phyloP scores from a whole-genome alignment of 2,329 filamentous ascomycete genomes.

The Colletotrichum orbiculare region DNA sequence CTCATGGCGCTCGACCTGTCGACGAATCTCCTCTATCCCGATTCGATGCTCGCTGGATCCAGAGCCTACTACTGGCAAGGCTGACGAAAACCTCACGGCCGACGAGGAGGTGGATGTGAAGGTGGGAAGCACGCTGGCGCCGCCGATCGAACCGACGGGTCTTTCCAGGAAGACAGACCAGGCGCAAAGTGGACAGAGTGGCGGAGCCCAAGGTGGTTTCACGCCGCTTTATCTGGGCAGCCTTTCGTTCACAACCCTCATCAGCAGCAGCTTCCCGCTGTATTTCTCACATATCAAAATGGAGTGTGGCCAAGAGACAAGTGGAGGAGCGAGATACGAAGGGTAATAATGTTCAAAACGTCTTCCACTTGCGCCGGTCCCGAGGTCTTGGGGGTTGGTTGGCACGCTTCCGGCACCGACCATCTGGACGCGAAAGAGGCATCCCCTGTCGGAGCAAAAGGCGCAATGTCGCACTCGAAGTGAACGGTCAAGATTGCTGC shows the following conservation, averaged over 20 bases:
- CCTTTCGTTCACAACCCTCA: slow-evolving; percentile 19
- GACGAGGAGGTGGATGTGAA: not conserved
- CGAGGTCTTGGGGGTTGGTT: not conserved
- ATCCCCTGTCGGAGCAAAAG: slow-evolving; percentile 16
- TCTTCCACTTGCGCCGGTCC: not conserved
- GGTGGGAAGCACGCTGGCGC: not conserved
- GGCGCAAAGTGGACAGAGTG: slow-evolving; percentile 15
- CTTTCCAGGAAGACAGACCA: slow-evolving; percentile 7
- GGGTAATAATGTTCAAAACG: not conserved
- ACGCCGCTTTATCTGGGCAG: slow-evolving; percentile 27
- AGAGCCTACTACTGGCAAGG: slow-evolving; percentile 3
- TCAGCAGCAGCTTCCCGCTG: not conserved
- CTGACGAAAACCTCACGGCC: not conserved
- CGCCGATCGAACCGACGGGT: slow-evolving; percentile 23
- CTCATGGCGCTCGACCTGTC: slow-evolving; percentile 9
- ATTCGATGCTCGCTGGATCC: not conserved
- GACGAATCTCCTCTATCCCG: slow-evolving; percentile 1
- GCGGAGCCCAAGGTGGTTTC: slow-evolving; percentile 18
- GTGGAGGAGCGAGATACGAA: slow-evolving; percentile 18
- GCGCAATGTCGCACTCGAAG: slow-evolving; percentile 10
- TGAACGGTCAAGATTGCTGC: slow-evolving; percentile 22
- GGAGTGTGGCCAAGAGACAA: slow-evolving; percentile 1
- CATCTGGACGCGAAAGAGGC: slow-evolving; percentile 17
- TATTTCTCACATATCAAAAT: not conserved
- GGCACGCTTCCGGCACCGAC: slow-evolving; percentile 13